Base-by-base conservation (phyloP, 768 basidiomycete genomes). In the Suillus luteus region DNA sequence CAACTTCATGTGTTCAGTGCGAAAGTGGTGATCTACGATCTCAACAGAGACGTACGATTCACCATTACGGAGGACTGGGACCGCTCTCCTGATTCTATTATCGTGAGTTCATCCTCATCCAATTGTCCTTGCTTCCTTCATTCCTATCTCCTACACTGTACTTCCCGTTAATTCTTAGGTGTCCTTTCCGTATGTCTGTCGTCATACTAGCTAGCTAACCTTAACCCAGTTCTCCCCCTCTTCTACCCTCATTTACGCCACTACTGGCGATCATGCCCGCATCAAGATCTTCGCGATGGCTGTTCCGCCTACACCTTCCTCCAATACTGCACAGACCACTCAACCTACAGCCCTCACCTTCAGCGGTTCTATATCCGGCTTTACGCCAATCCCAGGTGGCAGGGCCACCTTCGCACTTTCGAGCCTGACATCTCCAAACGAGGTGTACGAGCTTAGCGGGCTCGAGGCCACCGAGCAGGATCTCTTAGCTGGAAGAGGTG, bases 11-110 rank as follows among this genome's bases (percentile, higher is more conserved):
- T 37, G 62, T 49, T 0, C 66, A 91, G 92, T 64, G 83, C 85
- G 9, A 91, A 92, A 72, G 82, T 95, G 55, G 86, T 94, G 51
- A 83, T 95, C 10, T 92, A 89, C 69, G 92, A 96, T 70, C 77
- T 96, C 15, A 73, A 76, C 49, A 86, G 83, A 65, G 77, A 85
- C 22, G 81, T 90, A 15, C 82, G 88, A 37, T 91, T 83, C 71
- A 91, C 88, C 0, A 77, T 94, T 59, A 92, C 93, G 0, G 88
- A 92, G 68, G 71, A 81, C 44, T 99, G 95, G 96, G 94, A 97
- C 73, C 85, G 92, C 33, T 92, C 91, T 38, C 87, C 91, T 0
- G 82, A 80, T 66, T n/a, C 52, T 19, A 63, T 8, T 8, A 35
- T 35, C 24, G 31, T 17, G 55, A 9, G 48, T 44, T 55, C 5